Base-by-base conservation (phyloP, 306 rosid genomes). In the Sicyos edulis region DNA sequence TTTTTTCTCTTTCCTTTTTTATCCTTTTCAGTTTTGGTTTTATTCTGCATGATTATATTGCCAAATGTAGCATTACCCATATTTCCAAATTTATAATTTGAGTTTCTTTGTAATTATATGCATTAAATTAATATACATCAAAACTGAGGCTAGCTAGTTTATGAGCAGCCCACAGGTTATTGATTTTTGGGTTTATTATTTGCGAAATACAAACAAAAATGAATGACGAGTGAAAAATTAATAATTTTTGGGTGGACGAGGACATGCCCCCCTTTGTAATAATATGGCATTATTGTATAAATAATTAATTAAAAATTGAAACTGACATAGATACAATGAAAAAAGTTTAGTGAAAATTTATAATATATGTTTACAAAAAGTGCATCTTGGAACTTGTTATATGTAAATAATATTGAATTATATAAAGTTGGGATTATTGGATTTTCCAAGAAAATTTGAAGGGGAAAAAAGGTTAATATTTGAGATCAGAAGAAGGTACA, bases 371-470 rank as follows among this genome's bases (percentile, higher is more conserved):
- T 54, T 19, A 21, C 6, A 16, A 13, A 15, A 29, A 29, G 69
- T 34, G 34, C 69, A 34, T 8, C 49, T 62, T 63, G 70, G 70
- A 63, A 63, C 70, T 63, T 63, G 70, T 7, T 63, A 62, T 19
- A n/a, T 37, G 4, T 63, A 3, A 40, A 16, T 63, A 11, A 63
- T 40, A 63, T 63, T 63, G 6, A 60, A 63, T 7, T 32, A 37
- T 32, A 32, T 32, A 32, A 34, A 32, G 8, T 10, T 63, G 16
- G 10, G 52, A 63, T 63, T 37, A 65, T 63, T 54, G 22, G 22
- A 54, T 6, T 54, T 54, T 3, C 4, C 58, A 54, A 54, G 11
- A n/a, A 7, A 53, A 53, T 16, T 50, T 16, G 17, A 51, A 51
- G 16, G 5, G 5, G n/a, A 17, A 8, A 17, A 54, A n/a, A 54